phyloP scores from a whole-genome alignment of 768 basidiomycete species.

The Amanita pallidorosea region DNA sequence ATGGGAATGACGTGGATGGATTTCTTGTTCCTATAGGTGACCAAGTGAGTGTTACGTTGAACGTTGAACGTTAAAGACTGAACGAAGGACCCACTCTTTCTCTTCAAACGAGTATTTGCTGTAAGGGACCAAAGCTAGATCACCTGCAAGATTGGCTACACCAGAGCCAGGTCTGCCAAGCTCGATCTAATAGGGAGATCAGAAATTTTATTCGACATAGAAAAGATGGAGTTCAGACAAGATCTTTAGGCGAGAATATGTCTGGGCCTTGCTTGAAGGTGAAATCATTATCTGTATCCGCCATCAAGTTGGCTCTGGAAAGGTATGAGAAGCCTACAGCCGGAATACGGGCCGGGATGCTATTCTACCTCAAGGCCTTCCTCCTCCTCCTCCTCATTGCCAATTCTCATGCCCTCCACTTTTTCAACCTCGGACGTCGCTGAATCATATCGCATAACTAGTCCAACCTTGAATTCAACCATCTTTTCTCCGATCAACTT shows the following conservation, averaged over 20 bases:
- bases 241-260: constrained; percentile 60
- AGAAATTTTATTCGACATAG: not conserved
- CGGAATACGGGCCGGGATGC: not conserved
- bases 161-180: constrained; percentile 59
- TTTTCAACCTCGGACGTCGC: constrained; percentile 53
- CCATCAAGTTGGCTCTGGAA: constrained; percentile 22
- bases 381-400: constrained; percentile 22
- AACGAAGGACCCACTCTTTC: constrained; percentile 44
- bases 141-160: constrained; percentile 56
- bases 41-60: not conserved
- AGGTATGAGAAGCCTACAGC: constrained; percentile 41
- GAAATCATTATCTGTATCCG: constrained; percentile 28
- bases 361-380: constrained; percentile 25
- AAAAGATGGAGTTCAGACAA: constrained; percentile 22
- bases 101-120: constrained; percentile 64
- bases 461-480: constrained; percentile 71
- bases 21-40: constrained; percentile 49
- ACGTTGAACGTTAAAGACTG: too few species aligned
- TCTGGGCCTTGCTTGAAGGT: constrained; percentile 46
- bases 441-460: constrained; percentile 66
- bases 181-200: constrained; percentile 25
- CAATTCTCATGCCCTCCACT: constrained; percentile 35
- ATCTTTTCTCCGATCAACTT: constrained; percentile 87
- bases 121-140: constrained; percentile 55
- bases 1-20: constrained; percentile 54